These are phyloP conservation scores for Pyricularia grisea DNA, from an alignment of 2,329 filamentous ascomycete species.

Conservation along the genomic window DNA sequence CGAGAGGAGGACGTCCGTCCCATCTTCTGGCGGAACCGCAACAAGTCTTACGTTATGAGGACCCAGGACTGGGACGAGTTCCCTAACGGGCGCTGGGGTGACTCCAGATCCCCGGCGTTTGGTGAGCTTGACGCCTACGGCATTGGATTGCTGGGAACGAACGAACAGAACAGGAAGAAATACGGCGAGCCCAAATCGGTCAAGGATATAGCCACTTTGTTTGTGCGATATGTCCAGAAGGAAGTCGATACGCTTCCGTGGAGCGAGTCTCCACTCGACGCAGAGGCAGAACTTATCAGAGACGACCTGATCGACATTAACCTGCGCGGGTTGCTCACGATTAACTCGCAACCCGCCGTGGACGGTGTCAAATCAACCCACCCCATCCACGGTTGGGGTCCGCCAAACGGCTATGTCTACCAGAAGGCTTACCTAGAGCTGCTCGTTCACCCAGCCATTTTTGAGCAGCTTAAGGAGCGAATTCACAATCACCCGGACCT, in stretches of 20 bases:
- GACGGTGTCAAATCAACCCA: constrained; percentile 84
- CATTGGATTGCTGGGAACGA: constrained; percentile 86
- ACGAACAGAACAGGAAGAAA: constrained; percentile 89
- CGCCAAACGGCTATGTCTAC: constrained; percentile 91
- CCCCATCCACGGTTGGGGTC: constrained; percentile 87
- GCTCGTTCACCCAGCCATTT: constrained; percentile 71
- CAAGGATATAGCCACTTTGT: constrained; percentile 72
- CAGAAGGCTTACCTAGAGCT: constrained; percentile 97
- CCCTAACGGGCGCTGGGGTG: constrained; percentile 96
- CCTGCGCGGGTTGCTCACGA: constrained; percentile 76
- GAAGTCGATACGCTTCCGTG: constrained; percentile 79
- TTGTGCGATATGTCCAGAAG: constrained; percentile 75
- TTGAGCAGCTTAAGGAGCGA: constrained; percentile 65
- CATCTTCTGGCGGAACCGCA: constrained; percentile 97
- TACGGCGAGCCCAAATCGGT: constrained; percentile 82
- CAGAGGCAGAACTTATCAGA: constrained; percentile 72
- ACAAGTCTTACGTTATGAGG: constrained; percentile 88
- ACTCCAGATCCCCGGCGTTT: constrained; percentile 91
- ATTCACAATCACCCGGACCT: constrained; percentile 72
- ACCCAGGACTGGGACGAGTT: constrained; percentile 99
- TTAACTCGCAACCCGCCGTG: constrained; percentile 95
- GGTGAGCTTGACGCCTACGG: constrained; percentile 92
- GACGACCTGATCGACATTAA: constrained; percentile 74
- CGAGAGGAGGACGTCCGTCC: constrained; percentile 92
- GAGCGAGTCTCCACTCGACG: constrained; percentile 82